Conservation (phyloP, 129 eudicot species). For the Deinandra increscens region DNA sequence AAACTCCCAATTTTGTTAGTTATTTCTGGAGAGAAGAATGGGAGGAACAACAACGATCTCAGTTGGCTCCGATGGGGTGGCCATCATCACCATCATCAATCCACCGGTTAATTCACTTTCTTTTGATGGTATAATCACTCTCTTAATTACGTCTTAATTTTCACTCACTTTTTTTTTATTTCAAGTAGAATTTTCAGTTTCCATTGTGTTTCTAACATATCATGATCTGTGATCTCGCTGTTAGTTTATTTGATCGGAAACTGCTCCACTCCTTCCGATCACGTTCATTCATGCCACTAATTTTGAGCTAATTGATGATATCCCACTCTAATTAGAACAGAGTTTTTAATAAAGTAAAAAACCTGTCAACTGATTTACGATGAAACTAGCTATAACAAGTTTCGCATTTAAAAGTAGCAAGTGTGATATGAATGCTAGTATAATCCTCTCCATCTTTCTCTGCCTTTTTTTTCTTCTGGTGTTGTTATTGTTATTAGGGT, state of each 20-base stretch:
- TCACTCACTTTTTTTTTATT: neutral
- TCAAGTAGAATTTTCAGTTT: neutral
- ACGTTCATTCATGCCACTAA: neutral
- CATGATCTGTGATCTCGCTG: conserved; percentile 16
- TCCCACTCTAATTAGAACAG: neutral
- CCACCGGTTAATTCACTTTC: conserved; percentile 99
- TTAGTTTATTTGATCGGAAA: conserved; percentile 9
- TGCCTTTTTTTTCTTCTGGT: neutral
- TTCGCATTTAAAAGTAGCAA: conserved; percentile 2
- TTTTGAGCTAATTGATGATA: neutral
- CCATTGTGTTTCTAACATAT: neutral
- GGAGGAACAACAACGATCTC: conserved; percentile 73
- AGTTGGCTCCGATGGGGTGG: conserved; percentile 97
- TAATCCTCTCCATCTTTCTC: neutral
- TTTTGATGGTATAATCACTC: conserved; percentile 69
- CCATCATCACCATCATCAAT: conserved; percentile 77
- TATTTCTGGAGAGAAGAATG: conserved; percentile 6
- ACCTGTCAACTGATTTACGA: neutral
- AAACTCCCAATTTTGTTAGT: neutral
- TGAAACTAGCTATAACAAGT: neutral
- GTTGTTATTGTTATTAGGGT: conserved; percentile 5
- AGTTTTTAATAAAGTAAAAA: neutral
- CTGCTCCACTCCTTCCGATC: neutral
- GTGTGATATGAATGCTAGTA: conserved; percentile 4
- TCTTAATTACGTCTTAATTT: neutral